Evolutionary conservation across 495 filamentous ascomycete genomes (phyloP).

Genomic region (Saxophila tyrrhenica): DNA sequence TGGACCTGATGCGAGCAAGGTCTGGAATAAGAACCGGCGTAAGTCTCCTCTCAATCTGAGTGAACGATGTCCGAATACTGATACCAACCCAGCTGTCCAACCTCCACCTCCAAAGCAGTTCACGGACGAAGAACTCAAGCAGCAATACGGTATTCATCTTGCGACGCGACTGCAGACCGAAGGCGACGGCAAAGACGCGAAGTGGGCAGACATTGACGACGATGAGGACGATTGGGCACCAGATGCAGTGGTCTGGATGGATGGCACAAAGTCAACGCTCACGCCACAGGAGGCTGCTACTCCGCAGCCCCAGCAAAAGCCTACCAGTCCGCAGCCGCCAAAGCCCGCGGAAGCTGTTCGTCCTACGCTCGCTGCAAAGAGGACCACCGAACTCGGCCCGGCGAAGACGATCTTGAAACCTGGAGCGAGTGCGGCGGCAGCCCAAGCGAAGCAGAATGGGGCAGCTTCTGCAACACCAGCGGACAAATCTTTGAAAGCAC

Average conservation of each 20-base stretch:
- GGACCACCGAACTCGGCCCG: conserved; percentile 21
- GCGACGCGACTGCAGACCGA: conserved; percentile 82
- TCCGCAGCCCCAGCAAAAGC: conserved; percentile 2
- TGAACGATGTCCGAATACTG: neutral
- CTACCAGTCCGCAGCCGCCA: neutral
- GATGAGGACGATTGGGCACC: conserved; percentile 98
- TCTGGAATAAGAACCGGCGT: conserved; percentile 97
- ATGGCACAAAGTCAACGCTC: conserved; percentile 85
- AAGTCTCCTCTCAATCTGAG: neutral
- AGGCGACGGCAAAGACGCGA: conserved; percentile 67
- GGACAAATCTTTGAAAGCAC: conserved; percentile 30
- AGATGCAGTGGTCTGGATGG: conserved; percentile 91
- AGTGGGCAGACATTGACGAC: conserved; percentile 98
- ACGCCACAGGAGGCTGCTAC: conserved; percentile 43
- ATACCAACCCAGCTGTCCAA: conserved; percentile 48
- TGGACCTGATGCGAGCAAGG: conserved; percentile 59
- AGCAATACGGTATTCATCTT: conserved; percentile 92
- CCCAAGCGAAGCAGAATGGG: conserved; percentile 19
- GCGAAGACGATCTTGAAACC: conserved; percentile 34
- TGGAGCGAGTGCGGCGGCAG: conserved; percentile 15
- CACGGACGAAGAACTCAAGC: conserved; percentile 93
- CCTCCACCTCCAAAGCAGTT: conserved; percentile 79
- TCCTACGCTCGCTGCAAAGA: conserved; percentile 4
- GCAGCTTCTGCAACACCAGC: conserved; percentile 44
- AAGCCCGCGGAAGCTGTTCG: conserved; percentile 6